Percentiles rank a stretch among this genome's conserved stretches.
phyloP scores from a whole-genome alignment of 2,329 filamentous ascomycete species.

The Leptographium radiaticola region DNA sequence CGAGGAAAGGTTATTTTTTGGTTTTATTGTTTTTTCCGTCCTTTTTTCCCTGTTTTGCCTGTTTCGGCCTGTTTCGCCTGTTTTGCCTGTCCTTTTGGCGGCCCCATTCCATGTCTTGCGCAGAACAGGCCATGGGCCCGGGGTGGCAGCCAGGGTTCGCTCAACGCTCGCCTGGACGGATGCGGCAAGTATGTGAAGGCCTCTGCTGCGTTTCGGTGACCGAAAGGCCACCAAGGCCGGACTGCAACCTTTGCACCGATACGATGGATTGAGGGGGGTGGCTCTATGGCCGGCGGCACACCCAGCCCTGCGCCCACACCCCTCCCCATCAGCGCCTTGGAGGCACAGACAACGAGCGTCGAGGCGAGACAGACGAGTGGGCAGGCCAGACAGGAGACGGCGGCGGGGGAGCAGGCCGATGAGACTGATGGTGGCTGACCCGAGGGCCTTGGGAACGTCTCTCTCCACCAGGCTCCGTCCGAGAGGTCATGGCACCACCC shows the following conservation, averaged over 20 bases:
- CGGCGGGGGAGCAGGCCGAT: not conserved
- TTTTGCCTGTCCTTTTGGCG: no score
- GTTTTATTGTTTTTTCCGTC: no score
- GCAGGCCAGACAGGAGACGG: not conserved
- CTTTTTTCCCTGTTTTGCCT: no score
- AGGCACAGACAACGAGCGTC: not conserved
- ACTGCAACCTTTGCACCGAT: slow-evolving; percentile 17
- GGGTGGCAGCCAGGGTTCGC: not conserved
- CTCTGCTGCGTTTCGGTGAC: slow-evolving; percentile 29
- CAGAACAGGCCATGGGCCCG: no score
- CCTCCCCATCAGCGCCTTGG: not conserved
- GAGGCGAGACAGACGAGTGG: not conserved
- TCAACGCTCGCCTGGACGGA: slow-evolving; percentile 14
- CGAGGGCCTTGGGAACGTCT: slow-evolving; percentile 9
- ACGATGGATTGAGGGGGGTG: slow-evolving; percentile 17
- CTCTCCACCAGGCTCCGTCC: not conserved
- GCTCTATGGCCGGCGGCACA: slow-evolving; percentile 9
- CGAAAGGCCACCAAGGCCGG: slow-evolving; percentile 25
- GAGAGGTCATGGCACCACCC: not conserved
- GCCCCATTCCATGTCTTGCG: no score
- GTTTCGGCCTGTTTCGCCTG: no score
- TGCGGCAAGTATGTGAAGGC: slow-evolving; percentile 24
- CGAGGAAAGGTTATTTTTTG: no score
- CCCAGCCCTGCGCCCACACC: not conserved
- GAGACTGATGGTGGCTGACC: slow-evolving; percentile 9